Evolutionary conservation across 306 rosid species (phyloP).

Genomic region (Aeschynomene evenia): DNA sequence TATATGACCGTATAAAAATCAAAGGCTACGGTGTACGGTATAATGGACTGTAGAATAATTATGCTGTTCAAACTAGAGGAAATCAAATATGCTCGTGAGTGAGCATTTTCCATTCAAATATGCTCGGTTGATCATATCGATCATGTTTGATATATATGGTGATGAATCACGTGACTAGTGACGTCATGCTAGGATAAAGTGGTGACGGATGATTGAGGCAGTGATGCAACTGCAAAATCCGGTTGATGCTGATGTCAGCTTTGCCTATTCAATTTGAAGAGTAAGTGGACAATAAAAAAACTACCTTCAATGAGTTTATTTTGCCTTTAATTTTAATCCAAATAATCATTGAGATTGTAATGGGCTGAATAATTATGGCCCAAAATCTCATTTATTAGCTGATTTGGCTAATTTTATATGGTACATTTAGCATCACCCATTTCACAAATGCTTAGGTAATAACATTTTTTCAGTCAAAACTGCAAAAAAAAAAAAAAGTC

Average conservation of each 20-base stretch:
- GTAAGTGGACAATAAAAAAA: no score
- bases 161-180: slow-evolving; percentile 2
- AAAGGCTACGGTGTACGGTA: not conserved
- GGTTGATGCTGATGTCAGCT: not conserved
- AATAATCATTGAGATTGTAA: no score
- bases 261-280: no score
- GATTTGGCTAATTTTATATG: no score
- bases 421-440: no score
- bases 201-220: not conserved
- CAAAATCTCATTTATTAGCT: no score
- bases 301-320: no score
- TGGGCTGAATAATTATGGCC: no score
- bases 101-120: not conserved
- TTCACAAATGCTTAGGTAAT: no score
- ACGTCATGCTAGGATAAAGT: not conserved
- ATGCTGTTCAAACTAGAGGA: not conserved
- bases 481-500: no score
- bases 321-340: no score
- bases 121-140: not conserved
- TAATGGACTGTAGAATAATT: not conserved
- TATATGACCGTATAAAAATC: slow-evolving; percentile 1
- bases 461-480: no score
- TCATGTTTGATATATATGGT: not conserved
- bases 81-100: slow-evolving; percentile 26
- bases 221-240: slow-evolving; percentile 16